Conservation (phyloP, 2,329 filamentous ascomycete genomes). For the Penicillium sp. region DNA sequence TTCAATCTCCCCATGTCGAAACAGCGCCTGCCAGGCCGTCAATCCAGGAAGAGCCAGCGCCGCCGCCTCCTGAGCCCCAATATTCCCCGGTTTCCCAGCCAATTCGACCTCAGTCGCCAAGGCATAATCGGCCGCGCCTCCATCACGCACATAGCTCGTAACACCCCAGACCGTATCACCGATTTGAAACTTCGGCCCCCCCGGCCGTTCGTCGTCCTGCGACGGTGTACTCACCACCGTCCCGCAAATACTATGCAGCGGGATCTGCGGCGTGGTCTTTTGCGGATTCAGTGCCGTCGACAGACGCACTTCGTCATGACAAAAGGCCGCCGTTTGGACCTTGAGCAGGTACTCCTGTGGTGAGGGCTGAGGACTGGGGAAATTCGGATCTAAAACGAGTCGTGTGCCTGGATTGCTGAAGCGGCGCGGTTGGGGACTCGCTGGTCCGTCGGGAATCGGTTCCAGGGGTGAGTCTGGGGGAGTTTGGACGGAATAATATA, state of each 20-base stretch:
- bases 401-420: conserved; percentile 17
- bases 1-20: conserved; percentile 31
- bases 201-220: conserved; percentile 23
- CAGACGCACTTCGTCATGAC: conserved; percentile 33
- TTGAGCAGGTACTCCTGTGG: conserved; percentile 38
- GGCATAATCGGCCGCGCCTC: conserved; percentile 39
- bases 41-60: conserved; percentile 36
- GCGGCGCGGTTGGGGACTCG: conserved; percentile 9
- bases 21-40: conserved; percentile 41
- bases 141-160: conserved; percentile 33
- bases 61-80: conserved; percentile 30
- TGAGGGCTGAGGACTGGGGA: conserved; percentile 33
- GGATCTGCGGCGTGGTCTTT: conserved; percentile 31
- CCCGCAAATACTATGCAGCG: conserved; percentile 39
- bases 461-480: conserved; percentile 8
- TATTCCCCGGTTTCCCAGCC: conserved; percentile 33
- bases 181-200: conserved; percentile 35
- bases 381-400: conserved; percentile 30
- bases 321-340: conserved; percentile 35
- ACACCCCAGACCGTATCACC: conserved; percentile 38
- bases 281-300: conserved; percentile 21
- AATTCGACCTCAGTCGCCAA: conserved; percentile 36
- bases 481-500: conserved; percentile 31
- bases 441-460: not conserved
- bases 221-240: conserved; percentile 33